These are phyloP conservation scores for Arachis stenosperma DNA, from an alignment of 306 rosid genomes.

Conservation along the genomic window DNA sequence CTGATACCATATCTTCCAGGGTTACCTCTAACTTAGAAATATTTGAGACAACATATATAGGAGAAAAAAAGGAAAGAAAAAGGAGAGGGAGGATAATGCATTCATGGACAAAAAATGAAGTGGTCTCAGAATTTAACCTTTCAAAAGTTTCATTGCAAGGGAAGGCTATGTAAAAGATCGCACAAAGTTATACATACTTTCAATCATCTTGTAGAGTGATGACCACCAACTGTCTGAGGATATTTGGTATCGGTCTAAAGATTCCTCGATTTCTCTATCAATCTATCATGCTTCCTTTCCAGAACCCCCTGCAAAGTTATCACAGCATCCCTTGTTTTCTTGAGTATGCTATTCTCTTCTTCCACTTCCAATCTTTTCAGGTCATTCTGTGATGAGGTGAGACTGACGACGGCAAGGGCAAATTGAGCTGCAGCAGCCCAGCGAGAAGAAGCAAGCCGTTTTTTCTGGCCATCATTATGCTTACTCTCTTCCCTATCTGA, in stretches of 20 bases:
- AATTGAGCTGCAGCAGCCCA: slow-evolving; percentile 79
- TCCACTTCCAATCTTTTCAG: slow-evolving; percentile 74
- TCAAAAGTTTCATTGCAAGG: slow-evolving; percentile 1
- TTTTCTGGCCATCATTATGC: slow-evolving; percentile 52
- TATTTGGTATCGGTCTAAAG: slow-evolving; percentile 54
- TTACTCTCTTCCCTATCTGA: slow-evolving; percentile 40
- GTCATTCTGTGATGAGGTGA: slow-evolving; percentile 66
- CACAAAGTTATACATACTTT: slow-evolving; percentile 57
- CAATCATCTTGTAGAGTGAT: slow-evolving; percentile 81
- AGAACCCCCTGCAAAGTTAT: slow-evolving; percentile 81
- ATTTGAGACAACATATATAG: not conserved
- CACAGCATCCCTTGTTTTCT: slow-evolving; percentile 78
- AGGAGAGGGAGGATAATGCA: not conserved
- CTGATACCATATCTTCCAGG: not conserved
- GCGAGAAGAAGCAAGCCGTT: slow-evolving; percentile 67
- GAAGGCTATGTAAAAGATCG: slow-evolving; percentile 12
- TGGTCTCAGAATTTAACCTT: not conserved
- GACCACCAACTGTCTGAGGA: slow-evolving; percentile 80
- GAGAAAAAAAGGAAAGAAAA: not conserved
- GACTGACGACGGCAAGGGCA: slow-evolving; percentile 72
- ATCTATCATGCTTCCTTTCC: slow-evolving; percentile 73
- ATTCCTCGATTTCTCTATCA: slow-evolving; percentile 54
- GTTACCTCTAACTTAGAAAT: too few relatives aligned
- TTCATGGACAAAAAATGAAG: not conserved
- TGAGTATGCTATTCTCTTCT: slow-evolving; percentile 64